A percentile compares a stretch with the other conserved stretches of the same genome.
Evolutionary conservation across 257 asterid species (phyloP).

Genomic region (Scutellaria baicalensis): DNA sequence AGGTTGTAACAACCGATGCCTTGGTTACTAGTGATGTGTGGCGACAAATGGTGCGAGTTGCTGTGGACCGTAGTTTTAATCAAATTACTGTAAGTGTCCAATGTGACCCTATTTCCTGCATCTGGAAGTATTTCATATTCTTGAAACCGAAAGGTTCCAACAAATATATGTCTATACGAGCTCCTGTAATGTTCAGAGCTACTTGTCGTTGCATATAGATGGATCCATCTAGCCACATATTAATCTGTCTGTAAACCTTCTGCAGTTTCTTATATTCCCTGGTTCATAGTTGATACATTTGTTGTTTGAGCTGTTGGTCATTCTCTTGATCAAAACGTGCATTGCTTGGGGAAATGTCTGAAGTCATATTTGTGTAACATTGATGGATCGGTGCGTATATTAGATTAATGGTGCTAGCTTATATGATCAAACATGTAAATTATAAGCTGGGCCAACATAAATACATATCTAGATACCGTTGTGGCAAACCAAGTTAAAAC

Average conservation of each 20-base stretch:
- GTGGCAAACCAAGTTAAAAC: background rate
- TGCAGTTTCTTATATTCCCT: background rate
- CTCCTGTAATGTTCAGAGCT: background rate
- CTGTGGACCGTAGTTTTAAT: constrained; percentile 93
- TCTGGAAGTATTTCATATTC: background rate
- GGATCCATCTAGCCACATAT: background rate
- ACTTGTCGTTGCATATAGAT: background rate
- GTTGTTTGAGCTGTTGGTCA: background rate
- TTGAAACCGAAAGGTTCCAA: background rate
- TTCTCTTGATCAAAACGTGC: background rate
- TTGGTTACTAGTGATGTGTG: constrained; percentile 74
- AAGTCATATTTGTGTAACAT: background rate
- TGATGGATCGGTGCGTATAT: background rate
- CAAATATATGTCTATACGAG: background rate
- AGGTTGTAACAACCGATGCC: constrained; percentile 97
- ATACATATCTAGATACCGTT: background rate
- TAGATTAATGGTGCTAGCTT: background rate
- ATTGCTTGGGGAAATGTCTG: background rate
- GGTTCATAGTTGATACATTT: background rate
- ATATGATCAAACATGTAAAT: background rate
- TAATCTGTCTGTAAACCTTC: background rate
- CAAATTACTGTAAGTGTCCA: constrained; percentile 73
- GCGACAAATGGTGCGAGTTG: constrained; percentile 82
- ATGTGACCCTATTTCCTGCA: constrained; percentile 2
- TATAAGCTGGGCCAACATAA: background rate